Evolutionary conservation across 768 basidiomycete genomes (phyloP), one percentile per base, ranked within the genome.

Genomic region (Harrya chromipes): DNA sequence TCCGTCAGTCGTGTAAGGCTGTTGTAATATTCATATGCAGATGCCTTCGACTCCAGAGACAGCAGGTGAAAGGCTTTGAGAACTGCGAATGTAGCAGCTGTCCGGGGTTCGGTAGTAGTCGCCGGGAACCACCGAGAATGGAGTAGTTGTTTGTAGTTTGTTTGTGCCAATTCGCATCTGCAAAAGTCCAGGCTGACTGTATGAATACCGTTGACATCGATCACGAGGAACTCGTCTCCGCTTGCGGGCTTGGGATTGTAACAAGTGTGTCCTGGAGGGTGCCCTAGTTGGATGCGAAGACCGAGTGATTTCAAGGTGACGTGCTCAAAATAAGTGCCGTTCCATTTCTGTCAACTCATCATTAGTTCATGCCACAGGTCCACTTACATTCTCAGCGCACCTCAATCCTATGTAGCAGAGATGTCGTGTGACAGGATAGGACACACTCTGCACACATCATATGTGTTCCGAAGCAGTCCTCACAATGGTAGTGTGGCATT

Each of bases 251-350:
- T 5, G 21, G 47, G 46, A 7, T 24, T 31, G 11, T 42, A 38
- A 36, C 57, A 59, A 7, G 17, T 21, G 10, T 53, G 33, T 7
- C 51, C 53, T 14, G 37, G 29, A 14, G 12, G 31, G 33, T 65
- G 64, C 1, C 63, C 58, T n/a, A 64, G 46, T 27, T 64, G 59
- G 2, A 66, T 37, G 12, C 36, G 40, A 4, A 64, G 37, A 6
- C 64, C 63, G 7, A 60, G 17, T 8, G 50, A 46, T 7, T 43
- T 47, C 20, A 63, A 41, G 3, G 50, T 49, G 16, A 40, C 43
- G 14, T n/a, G n/a, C 20, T 31, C 31, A 16, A 59, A 65, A 24
- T 29, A 56, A 1, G 2, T 9, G 3, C 58, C 56, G 27, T 44
- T 54, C 55, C 63, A 65, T 31, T 47, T 13, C 63, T 65, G 46